Conservation (phyloP, 2,329 filamentous ascomycete genomes). For the Tolypocladium sp. region DNA sequence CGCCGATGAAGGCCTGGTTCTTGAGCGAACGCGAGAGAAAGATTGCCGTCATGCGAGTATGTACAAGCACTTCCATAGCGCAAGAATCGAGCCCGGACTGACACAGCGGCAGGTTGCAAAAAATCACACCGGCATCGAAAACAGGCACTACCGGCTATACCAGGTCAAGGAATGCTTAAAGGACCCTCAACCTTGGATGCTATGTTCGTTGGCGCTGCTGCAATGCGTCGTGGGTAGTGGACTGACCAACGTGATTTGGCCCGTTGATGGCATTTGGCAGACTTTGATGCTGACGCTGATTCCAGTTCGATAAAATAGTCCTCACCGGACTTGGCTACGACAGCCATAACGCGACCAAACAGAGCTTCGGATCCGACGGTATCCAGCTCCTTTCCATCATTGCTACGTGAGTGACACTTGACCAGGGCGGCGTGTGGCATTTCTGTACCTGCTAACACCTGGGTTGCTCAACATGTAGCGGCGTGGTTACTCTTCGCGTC, state of each 20-base stretch:
- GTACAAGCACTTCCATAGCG: no score
- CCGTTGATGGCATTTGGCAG: no score
- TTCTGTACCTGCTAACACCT: no score
- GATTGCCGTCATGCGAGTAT: neutral
- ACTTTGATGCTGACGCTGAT: neutral
- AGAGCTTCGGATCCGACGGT: neutral
- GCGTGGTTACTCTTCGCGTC: neutral
- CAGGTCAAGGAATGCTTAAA: neutral
- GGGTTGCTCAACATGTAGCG: neutral
- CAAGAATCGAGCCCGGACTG: neutral
- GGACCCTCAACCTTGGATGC: neutral
- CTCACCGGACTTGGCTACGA: neutral
- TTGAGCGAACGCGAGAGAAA: neutral
- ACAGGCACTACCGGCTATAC: neutral
- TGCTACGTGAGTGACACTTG: neutral
- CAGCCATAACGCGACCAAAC: neutral
- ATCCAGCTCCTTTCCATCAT: neutral
- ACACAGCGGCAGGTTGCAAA: neutral
- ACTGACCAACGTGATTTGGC: neutral
- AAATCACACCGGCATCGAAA: neutral
- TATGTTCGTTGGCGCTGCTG: neutral
- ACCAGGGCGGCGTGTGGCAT: no score
- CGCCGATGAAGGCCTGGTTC: neutral
- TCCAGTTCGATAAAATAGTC: neutral
- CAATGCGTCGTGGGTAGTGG: neutral